Evolutionary conservation across 768 basidiomycete genomes (phyloP), one percentile per base, ranked within the genome.

Genomic region (Phallus indusiatus): DNA sequence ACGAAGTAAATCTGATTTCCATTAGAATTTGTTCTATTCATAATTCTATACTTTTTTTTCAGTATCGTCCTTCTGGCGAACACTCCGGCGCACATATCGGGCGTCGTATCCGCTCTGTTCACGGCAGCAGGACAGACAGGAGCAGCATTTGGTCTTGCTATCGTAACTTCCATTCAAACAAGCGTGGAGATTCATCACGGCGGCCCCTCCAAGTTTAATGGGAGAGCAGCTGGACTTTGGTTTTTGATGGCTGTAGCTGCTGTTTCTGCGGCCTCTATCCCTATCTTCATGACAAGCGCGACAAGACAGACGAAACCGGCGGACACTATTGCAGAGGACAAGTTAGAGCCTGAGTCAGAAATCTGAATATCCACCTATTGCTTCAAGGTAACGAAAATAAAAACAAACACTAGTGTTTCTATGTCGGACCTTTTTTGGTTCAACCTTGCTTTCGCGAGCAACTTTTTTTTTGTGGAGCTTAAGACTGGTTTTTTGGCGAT

Each of bases 101-200:
- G 82, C 42, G 78, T 76, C 5, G 74, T 80, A 12, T 78, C 78
- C 16, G 82, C 81, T 12, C 75, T 83, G 36, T 80, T 80, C 70
- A 80, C 78, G 56, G 73, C 74, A 20, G 76, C 77, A 12, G 73
- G 81, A 0, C 78, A 83, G 65, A 69, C 79, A 60, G 80, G 80
- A 34, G 73, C 73, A 11, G 81, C 82, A 5, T 69, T 78, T 21
- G 79, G 78, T 21, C 68, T 78, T 34, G 77, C 82, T 16, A 73
- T 73, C 22, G 72, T 80, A 22, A 75, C 67, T 34, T 76, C 78
- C 17, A 81, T 82, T 62, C 68, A 79, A 69, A 72, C 73, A 2
- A 76, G 75, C 46, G 69, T 81, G 28, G 71, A 78, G 64, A 59
- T 18, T 7, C 33, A 60, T 49, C 64, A 70, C 60, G 73, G 71